Evolutionary conservation across 805 yeast genomes (phyloP).

Genomic region (Saturnispora halmiae): DNA sequence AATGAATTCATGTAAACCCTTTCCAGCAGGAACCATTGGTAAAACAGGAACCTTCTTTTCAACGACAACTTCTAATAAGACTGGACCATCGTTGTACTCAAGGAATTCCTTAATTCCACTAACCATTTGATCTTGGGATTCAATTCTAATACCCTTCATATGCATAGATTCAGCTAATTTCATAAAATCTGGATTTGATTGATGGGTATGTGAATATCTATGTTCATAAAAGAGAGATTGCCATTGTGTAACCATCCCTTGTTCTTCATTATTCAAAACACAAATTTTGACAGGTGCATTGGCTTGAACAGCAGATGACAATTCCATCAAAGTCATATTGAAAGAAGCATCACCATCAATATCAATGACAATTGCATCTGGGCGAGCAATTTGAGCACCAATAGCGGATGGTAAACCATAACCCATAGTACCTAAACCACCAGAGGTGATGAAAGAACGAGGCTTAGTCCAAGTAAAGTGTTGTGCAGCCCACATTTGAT

Average conservation of each 20-base stretch:
- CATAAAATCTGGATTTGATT: constrained; percentile 86
- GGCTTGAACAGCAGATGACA: constrained; percentile 91
- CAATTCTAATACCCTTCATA: constrained; percentile 67
- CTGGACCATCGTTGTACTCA: constrained; percentile 67
- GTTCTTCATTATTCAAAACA: constrained; percentile 94
- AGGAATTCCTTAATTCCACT: constrained; percentile 58
- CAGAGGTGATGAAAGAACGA: constrained; percentile 92
- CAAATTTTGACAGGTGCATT: constrained; percentile 82
- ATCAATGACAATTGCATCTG: constrained; percentile 91
- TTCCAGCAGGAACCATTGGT: constrained; percentile 98
- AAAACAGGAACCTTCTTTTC: constrained; percentile 93
- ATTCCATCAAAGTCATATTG: constrained; percentile 92
- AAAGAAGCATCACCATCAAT: constrained; percentile 99
- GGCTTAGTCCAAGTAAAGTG: constrained; percentile 92
- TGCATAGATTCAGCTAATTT: constrained; percentile 94
- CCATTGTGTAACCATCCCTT: constrained; percentile 99
- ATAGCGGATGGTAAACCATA: constrained; percentile 95
- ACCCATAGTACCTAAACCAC: constrained; percentile 99
- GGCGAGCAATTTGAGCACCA: constrained; percentile 95
- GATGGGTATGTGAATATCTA: constrained; percentile 97
- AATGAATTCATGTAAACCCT: constrained; percentile 87
- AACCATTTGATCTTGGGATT: constrained; percentile 56
- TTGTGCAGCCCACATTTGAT: constrained; percentile 99
- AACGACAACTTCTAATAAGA: constrained; percentile 80
- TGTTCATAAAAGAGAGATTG: constrained; percentile 95